Evolutionary conservation across 2,329 filamentous ascomycete species (phyloP), one percentile per base, ranked within the genome.

Genomic region (Aspergillus arachidicola): DNA sequence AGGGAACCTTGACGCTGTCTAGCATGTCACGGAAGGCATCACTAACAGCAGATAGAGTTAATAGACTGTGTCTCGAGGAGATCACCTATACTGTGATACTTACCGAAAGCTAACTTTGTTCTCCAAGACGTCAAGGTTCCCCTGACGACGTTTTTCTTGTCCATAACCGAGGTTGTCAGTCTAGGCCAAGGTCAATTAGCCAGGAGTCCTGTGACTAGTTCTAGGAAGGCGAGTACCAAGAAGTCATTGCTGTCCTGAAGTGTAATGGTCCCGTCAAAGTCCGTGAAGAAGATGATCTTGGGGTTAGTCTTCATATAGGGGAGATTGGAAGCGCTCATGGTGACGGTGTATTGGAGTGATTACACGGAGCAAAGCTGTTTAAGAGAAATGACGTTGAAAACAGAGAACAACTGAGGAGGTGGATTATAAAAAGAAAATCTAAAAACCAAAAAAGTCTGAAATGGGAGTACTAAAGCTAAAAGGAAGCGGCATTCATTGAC

Each of bases 181-280:
- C 88, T 94, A 83, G 78, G 57, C 12, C n/a, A 28, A 57, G 51
- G 14, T 79, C 86, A 79, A 75, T 89, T 56, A 64, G 65, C 61
- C 32, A 66, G 51, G 21, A 57, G 57, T 48, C 23, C 19, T 28
- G 38, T 11, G 36, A 56, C 41, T 16, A n/a, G 38, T 48, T 26
- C 19, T 36, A 34, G 36, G 21, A 11, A 26, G 38, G 30, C 55
- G 51, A 48, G 38, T 78, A 87, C 85, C 81, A 90, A 82, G 73
- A 81, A 88, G 75, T 90, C 87, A 83, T 90, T 90, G 81, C 86
- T 88, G 78, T 90, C 88, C 73, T 87, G 82, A 62, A 88, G 85
- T 56, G 94, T 97, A 76, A 97, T 94, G 59, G 94, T 98, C 73
- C 95, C 95, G 80, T 99, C 95, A 76, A 98, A 98, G 82, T 99